These are phyloP conservation scores for Amniculicola lignicola DNA, from an alignment of 495 filamentous ascomycete species.

Conservation along the genomic window DNA sequence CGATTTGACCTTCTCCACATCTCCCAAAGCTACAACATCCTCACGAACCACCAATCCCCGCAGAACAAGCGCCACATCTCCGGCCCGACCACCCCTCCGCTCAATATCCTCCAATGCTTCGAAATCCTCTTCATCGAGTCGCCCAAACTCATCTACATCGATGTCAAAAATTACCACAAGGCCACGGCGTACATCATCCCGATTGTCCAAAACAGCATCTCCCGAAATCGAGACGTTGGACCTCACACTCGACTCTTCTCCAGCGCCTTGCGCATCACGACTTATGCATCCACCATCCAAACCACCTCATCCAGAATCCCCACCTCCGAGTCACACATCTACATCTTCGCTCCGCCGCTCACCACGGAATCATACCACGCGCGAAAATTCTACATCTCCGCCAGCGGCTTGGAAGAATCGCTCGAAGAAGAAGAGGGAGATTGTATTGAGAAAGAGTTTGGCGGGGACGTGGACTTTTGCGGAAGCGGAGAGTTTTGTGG, in stretches of 20 bases:
- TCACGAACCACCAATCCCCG: slow-evolving; percentile 11
- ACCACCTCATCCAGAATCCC: background rate
- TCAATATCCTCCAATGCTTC: slow-evolving; percentile 30
- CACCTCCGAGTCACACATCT: background rate
- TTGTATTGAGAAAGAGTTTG: slow-evolving; percentile 37
- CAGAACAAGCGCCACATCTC: background rate
- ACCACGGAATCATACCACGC: slow-evolving; percentile 21
- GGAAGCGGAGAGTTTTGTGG: slow-evolving; percentile 20
- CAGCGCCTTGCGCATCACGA: background rate
- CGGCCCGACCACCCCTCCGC: slow-evolving; percentile 9
- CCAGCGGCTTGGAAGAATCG: slow-evolving; percentile 19
- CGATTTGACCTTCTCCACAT: slow-evolving; percentile 31
- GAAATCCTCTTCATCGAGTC: slow-evolving; percentile 7
- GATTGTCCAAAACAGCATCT: background rate
- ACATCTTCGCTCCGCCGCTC: slow-evolving; percentile 23
- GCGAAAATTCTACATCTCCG: slow-evolving; percentile 4
- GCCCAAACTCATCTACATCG: background rate
- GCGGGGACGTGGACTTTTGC: slow-evolving; percentile 36
- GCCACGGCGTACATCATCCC: background rate
- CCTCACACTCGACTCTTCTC: slow-evolving; percentile 14
- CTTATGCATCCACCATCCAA: slow-evolving; percentile 4
- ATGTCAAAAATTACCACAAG: background rate
- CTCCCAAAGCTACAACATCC: slow-evolving; percentile 11
- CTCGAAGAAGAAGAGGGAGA: slow-evolving; percentile 31
- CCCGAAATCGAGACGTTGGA: slow-evolving; percentile 9